Conservation (phyloP, 1,284 basidiomycete species). For the Ustilago curta region DNA sequence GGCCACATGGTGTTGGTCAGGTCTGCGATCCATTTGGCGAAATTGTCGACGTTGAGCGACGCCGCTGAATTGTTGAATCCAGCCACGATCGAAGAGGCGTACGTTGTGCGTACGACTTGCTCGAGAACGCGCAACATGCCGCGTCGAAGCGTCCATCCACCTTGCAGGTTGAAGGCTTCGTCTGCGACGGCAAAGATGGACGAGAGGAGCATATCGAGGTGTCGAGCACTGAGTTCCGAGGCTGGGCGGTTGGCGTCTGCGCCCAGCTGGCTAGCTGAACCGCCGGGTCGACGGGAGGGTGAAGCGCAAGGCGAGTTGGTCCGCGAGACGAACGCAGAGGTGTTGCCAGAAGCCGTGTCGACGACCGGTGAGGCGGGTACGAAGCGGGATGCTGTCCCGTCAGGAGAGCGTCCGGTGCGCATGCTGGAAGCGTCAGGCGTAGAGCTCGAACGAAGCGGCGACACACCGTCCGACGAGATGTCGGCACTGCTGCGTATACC, state of each 20-base stretch:
- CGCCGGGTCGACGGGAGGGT: slow-evolving; percentile 20
- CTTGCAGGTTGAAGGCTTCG: slow-evolving; percentile 68
- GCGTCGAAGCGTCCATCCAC: slow-evolving; percentile 67
- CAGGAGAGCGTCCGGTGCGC: slow-evolving; percentile 11
- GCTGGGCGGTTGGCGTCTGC: neutral
- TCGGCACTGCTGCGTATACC: slow-evolving; percentile 4
- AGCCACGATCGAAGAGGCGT: slow-evolving; percentile 60
- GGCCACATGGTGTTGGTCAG: slow-evolving; percentile 65
- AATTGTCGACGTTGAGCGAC: slow-evolving; percentile 51
- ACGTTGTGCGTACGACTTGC: slow-evolving; percentile 66
- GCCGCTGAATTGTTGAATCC: slow-evolving; percentile 61
- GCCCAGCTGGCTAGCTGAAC: neutral
- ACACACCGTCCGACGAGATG: neutral
- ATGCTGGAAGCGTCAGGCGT: neutral
- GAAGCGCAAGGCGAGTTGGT: slow-evolving; percentile 39
- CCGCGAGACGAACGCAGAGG: slow-evolving; percentile 40
- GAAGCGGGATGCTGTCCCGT: slow-evolving; percentile 4
- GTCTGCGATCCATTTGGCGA: slow-evolving; percentile 57
- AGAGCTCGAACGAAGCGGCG: slow-evolving; percentile 13
- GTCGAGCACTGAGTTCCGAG: slow-evolving; percentile 45
- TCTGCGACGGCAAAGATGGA: slow-evolving; percentile 68
- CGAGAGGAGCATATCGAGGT: slow-evolving; percentile 67
- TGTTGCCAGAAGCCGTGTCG: slow-evolving; percentile 25
- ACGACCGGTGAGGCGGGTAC: slow-evolving; percentile 16
- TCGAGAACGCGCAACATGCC: slow-evolving; percentile 69